Conservation (phyloP, 495 filamentous ascomycete species). For the Zalerion maritima region DNA sequence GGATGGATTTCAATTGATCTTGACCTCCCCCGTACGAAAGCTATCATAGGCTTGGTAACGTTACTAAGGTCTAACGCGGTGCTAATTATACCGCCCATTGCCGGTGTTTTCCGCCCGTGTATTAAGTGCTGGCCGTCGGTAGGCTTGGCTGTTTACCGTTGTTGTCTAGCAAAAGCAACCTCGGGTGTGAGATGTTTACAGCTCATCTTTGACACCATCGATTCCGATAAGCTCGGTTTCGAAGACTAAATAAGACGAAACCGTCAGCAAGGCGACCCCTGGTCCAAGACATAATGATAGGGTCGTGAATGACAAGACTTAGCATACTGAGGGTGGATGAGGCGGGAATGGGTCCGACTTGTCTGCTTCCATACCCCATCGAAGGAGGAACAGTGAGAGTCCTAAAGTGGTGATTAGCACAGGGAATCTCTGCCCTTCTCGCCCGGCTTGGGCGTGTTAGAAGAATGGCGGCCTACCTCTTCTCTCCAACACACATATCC, state of each 20-base stretch:
- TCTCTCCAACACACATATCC: conserved; percentile 96
- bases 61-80: too few relatives aligned
- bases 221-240: conserved; percentile 88
- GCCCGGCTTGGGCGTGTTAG: not conserved
- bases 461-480: conserved; percentile 27
- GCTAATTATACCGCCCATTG: too few relatives aligned
- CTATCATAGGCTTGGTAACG: too few relatives aligned
- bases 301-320: too few relatives aligned
- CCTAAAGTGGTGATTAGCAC: conserved; percentile 17
- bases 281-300: too few relatives aligned
- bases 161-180: too few relatives aligned
- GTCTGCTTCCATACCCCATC: conserved; percentile 65
- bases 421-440: not conserved
- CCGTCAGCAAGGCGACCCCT: conserved; percentile 11
- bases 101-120: too few relatives aligned
- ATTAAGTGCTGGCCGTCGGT: too few relatives aligned
- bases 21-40: too few relatives aligned
- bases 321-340: conserved; percentile 54
- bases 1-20: too few relatives aligned
- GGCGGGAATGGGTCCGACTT: conserved; percentile 63
- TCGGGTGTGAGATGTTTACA: too few relatives aligned
- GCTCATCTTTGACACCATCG: conserved; percentile 67
- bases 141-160: too few relatives aligned
- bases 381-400: conserved; percentile 82
- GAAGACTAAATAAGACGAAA: conserved; percentile 43